These are phyloP conservation scores for Fusarium chaquense DNA, from an alignment of 2,329 filamentous ascomycete species.

Conservation along the genomic window DNA sequence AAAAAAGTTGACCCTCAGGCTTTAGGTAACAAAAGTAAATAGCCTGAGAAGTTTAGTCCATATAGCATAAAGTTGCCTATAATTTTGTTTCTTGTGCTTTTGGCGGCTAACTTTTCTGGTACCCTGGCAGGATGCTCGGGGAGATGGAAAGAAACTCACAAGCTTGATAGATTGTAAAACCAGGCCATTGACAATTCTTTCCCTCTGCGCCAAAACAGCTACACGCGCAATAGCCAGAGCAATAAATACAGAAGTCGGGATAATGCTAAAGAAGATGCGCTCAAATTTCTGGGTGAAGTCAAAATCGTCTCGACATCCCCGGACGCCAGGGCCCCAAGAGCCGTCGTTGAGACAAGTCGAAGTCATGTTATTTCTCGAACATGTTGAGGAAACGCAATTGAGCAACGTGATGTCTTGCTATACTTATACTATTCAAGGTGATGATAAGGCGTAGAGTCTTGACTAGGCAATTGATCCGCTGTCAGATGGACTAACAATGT, in stretches of 20 bases:
- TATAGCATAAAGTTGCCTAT: not conserved
- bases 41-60: not conserved
- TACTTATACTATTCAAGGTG: not conserved
- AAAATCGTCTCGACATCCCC: conserved; percentile 61
- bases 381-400: not conserved
- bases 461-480: conserved; percentile 10
- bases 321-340: conserved; percentile 59
- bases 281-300: conserved; percentile 65
- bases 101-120: not conserved
- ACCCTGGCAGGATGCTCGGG: not conserved
- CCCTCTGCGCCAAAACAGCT: conserved; percentile 48
- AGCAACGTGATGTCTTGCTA: too few relatives aligned
- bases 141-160: conserved; percentile 33
- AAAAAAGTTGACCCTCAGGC: not conserved
- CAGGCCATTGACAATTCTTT: conserved; percentile 52
- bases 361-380: conserved; percentile 36
- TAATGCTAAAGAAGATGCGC: conserved; percentile 59
- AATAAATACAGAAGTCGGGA: conserved; percentile 57
- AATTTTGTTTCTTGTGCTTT: not conserved
- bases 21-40: not conserved
- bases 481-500: conserved; percentile 27
- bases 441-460: not conserved
- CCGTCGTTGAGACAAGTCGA: conserved; percentile 52
- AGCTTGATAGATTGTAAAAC: conserved; percentile 51
- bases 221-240: conserved; percentile 51